Conservation (phyloP, 2,329 filamentous ascomycete species). For the Pleoardoris graminearum region DNA sequence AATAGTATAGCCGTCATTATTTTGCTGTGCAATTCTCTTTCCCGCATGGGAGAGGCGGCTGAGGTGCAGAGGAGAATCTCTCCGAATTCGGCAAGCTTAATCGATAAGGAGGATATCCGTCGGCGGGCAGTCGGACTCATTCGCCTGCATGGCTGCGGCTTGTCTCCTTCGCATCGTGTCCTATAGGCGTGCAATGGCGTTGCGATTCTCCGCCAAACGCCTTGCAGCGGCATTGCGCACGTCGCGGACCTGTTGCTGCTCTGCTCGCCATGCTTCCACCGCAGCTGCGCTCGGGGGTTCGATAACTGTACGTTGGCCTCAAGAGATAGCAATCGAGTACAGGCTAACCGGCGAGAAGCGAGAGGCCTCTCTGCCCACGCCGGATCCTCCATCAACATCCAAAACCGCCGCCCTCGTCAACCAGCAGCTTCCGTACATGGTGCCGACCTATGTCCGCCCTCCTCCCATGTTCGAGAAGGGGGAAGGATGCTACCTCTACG, state of each 20-base stretch:
- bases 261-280: constrained; percentile 45
- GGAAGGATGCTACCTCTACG: constrained; percentile 85
- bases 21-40: no score
- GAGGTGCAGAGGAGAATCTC: no score
- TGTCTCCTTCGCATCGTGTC: not conserved
- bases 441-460: constrained; percentile 90
- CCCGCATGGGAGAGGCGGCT: no score
- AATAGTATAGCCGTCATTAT: no score
- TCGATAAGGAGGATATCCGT: constrained; percentile 14
- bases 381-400: constrained; percentile 75
- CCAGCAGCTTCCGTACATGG: constrained; percentile 84
- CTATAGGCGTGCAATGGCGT: constrained; percentile 28
- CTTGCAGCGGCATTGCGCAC: constrained; percentile 32
- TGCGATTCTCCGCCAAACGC: constrained; percentile 34
- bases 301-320: constrained; percentile 42
- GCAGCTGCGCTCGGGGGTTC: constrained; percentile 43
- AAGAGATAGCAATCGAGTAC: no score
- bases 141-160: not conserved
- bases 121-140: constrained; percentile 10
- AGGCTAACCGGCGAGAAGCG: constrained; percentile 28
- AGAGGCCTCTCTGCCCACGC: constrained; percentile 59
- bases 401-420: constrained; percentile 73
- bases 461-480: constrained; percentile 88
- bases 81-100: constrained; percentile 12
- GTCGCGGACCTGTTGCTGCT: constrained; percentile 25